Base-by-base conservation (phyloP, 768 basidiomycete species). In the Phaeotremella skinneri region DNA sequence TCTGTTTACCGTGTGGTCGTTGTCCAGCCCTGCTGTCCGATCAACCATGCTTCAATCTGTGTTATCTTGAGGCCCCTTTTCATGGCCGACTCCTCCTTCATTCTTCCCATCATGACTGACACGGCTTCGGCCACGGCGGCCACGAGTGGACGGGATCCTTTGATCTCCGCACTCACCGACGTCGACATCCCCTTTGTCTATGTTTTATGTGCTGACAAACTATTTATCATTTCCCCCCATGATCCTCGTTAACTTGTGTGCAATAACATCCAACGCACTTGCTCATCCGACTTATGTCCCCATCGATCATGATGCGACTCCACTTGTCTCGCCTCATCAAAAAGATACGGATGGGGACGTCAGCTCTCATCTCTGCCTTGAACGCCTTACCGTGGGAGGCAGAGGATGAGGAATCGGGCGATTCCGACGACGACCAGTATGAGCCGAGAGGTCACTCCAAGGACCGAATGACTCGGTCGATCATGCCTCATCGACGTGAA, bases 311-410 rank as follows among this genome's bases (percentile, higher is more conserved):
- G 4, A 23, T 23, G 29, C 50, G 21, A 21, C 20, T 23, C 20
- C 17, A 9, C 23, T 25, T 49, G 34, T 27, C 23, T 11, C 26
- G 47, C 45, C 45, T 49, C 39, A 29, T 13, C 49, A 34, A 20
- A 53, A 52, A 73, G 69, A 62, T 70, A 27, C 67, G 69, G 25
- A 69, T 73, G 69, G 72, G 72, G 29, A 62, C 72, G 23, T 74
- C 72, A 25, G 72, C 72, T 31, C 63, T 74, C 39, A 56, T 74
- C 20, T 74, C 72, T 3, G 72, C 72, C 21, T 39, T 74, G 29
- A 69, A 69, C 34, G 67, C 72, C 4, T 31, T 74, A 25, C 67
- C 72, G 4, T 64, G 63, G 66, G 69, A 74, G 21, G 52, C 27
- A 21, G 69, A 67, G 17, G 67, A 68, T 13, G 56, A 56, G 14